These are phyloP conservation scores for Trichoderma pleuroti DNA, from an alignment of 2,329 filamentous ascomycete genomes.

Conservation along the genomic window DNA sequence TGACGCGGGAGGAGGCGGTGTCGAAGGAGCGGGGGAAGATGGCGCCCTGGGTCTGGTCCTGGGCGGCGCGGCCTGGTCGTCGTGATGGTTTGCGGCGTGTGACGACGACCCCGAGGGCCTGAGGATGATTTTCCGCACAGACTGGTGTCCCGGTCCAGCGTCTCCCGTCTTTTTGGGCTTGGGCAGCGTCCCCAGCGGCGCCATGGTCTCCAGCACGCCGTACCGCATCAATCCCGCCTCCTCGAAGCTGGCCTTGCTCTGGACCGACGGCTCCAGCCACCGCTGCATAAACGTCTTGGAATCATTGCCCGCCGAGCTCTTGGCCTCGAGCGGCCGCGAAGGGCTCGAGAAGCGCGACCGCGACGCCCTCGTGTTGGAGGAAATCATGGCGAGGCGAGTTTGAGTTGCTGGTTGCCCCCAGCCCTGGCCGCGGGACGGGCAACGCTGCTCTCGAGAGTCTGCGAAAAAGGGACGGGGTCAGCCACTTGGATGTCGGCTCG, in stretches of 20 bases:
- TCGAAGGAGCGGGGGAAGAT: conserved; percentile 20
- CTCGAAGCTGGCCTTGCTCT: conserved; percentile 68
- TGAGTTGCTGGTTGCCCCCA: conserved; percentile 21
- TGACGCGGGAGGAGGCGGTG: conserved; percentile 21
- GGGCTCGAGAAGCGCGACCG: conserved; percentile 59
- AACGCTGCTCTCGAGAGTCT: conserved; percentile 32
- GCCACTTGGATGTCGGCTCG: conserved; percentile 18
- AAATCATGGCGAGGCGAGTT: conserved; percentile 33
- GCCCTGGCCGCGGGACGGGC: conserved; percentile 24
- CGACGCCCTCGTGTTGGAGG: conserved; percentile 46
- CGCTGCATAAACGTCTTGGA: conserved; percentile 51
- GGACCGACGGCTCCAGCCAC: conserved; percentile 58
- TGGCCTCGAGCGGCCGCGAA: conserved; percentile 39
- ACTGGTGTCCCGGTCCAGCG: conserved; percentile 24
- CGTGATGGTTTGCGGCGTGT: conserved; percentile 25
- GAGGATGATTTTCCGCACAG: conserved; percentile 45
- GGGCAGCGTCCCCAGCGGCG: conserved; percentile 71
- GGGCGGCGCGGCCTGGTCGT: conserved; percentile 11
- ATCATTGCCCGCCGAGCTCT: conserved; percentile 35
- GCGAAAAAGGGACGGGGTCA: conserved; percentile 22
- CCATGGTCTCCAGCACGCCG: conserved; percentile 81
- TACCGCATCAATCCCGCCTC: conserved; percentile 70
- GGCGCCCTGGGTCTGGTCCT: conserved; percentile 9
- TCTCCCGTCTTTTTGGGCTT: conserved; percentile 44
- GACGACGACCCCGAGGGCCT: conserved; percentile 37